These are phyloP conservation scores for Monosporascus cannonballus DNA, from an alignment of 2,329 filamentous ascomycete species.

Conservation along the genomic window DNA sequence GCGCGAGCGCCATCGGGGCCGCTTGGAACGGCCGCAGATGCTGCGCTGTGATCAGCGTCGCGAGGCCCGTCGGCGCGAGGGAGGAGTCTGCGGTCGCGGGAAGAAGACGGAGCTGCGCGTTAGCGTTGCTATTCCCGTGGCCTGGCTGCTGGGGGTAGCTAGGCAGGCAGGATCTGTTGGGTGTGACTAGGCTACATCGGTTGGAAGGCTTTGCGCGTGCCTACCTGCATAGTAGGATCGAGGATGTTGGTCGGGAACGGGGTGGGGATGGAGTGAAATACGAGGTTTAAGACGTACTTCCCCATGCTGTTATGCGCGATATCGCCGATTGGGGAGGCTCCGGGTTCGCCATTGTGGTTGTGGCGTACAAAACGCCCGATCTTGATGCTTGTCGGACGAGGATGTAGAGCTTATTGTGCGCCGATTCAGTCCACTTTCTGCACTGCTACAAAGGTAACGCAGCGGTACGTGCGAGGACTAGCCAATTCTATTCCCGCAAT, in stretches of 20 bases:
- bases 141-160: too few species aligned
- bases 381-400: background rate
- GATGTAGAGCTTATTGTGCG: too few species aligned
- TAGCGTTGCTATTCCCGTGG: too few species aligned
- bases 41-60: conserved; percentile 49
- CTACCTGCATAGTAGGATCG: too few species aligned
- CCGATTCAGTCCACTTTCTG: too few species aligned
- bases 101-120: background rate
- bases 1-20: conserved; percentile 44
- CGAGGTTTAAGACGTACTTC: conserved; percentile 34
- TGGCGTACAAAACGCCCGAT: background rate
- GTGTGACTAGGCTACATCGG: too few species aligned
- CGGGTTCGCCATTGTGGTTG: conserved; percentile 23
- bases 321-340: conserved; percentile 27
- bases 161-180: too few species aligned
- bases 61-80: conserved; percentile 48
- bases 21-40: conserved; percentile 48
- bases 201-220: too few species aligned
- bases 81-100: conserved; percentile 38
- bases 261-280: background rate
- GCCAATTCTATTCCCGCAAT: too few species aligned
- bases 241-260: background rate
- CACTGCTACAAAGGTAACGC: too few species aligned
- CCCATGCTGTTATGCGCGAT: conserved; percentile 38
- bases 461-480: too few species aligned